Percentiles rank a stretch among this genome's conserved stretches.
Evolutionary conservation across 2,329 filamentous ascomycete species (phyloP).

Genomic region (Capronia coronata): DNA sequence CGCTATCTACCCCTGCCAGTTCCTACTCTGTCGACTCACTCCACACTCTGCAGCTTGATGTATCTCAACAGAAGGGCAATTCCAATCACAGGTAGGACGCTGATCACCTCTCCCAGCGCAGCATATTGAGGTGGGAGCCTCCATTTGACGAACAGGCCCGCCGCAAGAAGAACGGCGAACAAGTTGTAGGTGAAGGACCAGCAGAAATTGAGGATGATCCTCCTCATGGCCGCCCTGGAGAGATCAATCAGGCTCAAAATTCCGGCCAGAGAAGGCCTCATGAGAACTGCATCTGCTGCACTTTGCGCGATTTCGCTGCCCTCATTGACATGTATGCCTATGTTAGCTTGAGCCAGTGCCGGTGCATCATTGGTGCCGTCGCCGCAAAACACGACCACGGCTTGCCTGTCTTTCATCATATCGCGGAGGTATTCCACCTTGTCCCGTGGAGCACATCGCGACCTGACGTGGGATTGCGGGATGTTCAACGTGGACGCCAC

Average conservation of each 20-base stretch:
- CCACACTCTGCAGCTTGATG: neutral
- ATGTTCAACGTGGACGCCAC: constrained; percentile 44
- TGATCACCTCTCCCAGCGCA: constrained; percentile 66
- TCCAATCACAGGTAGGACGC: constrained; percentile 61
- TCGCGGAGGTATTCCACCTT: constrained; percentile 44
- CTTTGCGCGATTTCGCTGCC: constrained; percentile 57
- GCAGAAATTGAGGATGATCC: constrained; percentile 61
- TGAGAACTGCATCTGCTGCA: constrained; percentile 64
- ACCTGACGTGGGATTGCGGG: constrained; percentile 36
- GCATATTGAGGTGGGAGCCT: constrained; percentile 59
- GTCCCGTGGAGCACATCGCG: constrained; percentile 46
- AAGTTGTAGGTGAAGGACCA: constrained; percentile 68
- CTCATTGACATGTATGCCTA: constrained; percentile 63
- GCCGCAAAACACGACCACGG: constrained; percentile 59
- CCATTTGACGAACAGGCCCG: constrained; percentile 57
- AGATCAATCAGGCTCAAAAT: constrained; percentile 55
- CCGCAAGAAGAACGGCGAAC: constrained; percentile 60
- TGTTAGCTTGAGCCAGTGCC: constrained; percentile 62
- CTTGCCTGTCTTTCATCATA: constrained; percentile 3
- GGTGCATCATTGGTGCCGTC: constrained; percentile 75
- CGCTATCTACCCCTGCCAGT: neutral
- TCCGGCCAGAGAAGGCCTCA: constrained; percentile 51
- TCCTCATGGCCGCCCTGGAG: constrained; percentile 37
- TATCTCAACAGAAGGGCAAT: constrained; percentile 9
- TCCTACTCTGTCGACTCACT: neutral